Percentiles rank a stretch among this genome's conserved stretches.
Conservation (phyloP, 2,329 filamentous ascomycete species). For the Falciphora oryzae region DNA sequence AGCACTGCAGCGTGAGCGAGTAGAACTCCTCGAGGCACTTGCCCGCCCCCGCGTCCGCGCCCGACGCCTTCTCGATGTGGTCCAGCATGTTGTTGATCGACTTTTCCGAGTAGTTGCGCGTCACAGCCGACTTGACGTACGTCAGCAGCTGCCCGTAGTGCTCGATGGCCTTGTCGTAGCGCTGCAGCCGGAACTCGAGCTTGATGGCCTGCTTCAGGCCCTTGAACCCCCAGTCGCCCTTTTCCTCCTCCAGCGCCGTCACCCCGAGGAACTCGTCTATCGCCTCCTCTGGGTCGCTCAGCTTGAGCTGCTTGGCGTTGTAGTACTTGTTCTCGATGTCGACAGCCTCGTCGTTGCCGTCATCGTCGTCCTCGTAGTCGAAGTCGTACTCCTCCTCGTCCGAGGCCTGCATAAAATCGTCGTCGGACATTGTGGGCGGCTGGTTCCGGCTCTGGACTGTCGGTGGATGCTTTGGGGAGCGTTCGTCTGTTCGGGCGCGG, state of each 20-base stretch:
- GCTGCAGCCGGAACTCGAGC: slow-evolving; percentile 86
- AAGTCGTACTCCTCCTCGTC: slow-evolving; percentile 95
- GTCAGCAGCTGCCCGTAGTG: slow-evolving; percentile 94
- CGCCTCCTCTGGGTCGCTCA: slow-evolving; percentile 77
- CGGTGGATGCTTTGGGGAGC: neutral
- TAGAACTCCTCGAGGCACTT: slow-evolving; percentile 93
- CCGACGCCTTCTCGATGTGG: slow-evolving; percentile 86
- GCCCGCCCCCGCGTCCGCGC: slow-evolving; percentile 60
- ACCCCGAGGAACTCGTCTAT: slow-evolving; percentile 90
- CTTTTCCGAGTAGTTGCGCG: slow-evolving; percentile 97
- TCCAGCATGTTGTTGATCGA: slow-evolving; percentile 99
- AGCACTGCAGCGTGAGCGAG: slow-evolving; percentile 84
- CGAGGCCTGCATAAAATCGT: slow-evolving; percentile 92
- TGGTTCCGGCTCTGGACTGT: neutral
- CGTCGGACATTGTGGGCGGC: slow-evolving; percentile 63
- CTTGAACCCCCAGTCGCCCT: slow-evolving; percentile 98
- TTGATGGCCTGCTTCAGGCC: slow-evolving; percentile 97
- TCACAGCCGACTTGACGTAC: slow-evolving; percentile 95
- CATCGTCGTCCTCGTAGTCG: slow-evolving; percentile 87
- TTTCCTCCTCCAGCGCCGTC: slow-evolving; percentile 76
- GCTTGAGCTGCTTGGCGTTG: slow-evolving; percentile 96
- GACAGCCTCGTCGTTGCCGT: slow-evolving; percentile 82
- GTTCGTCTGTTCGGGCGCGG: neutral
- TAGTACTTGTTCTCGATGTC: slow-evolving; percentile 99
- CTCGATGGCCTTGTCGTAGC: slow-evolving; percentile 82